phyloP scores from a whole-genome alignment of 768 basidiomycete species.

The Favolaschia claudopus region DNA sequence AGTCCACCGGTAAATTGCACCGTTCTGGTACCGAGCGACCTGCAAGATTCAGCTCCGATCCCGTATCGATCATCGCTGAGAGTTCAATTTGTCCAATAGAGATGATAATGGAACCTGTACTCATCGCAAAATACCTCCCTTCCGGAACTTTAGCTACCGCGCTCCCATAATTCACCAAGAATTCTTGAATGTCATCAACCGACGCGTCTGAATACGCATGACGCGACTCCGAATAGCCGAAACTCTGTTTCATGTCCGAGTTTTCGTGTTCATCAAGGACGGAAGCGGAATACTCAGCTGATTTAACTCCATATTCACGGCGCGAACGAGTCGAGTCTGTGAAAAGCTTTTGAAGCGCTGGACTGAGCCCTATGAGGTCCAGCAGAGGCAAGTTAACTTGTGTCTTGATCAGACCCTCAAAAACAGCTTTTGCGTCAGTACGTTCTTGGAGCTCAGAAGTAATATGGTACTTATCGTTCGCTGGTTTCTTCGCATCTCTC shows the following conservation, averaged over 20 bases:
- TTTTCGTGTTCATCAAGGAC: neutral
- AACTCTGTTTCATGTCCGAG: neutral
- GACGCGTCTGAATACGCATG: neutral
- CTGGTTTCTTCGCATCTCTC: slow-evolving; percentile 2
- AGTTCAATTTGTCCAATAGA: neutral
- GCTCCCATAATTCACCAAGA: neutral
- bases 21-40: neutral
- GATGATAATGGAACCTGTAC: neutral
- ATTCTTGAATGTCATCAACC: neutral
- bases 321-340: neutral
- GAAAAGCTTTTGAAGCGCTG: slow-evolving; percentile 10
- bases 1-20: slow-evolving; percentile 4
- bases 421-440: neutral
- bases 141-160: neutral
- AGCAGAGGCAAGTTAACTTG: neutral
- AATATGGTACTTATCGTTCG: slow-evolving; percentile 4
- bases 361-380: slow-evolving; percentile 1
- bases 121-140: slow-evolving; percentile 5
- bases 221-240: neutral
- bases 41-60: slow-evolving; percentile 4
- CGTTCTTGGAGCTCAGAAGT: slow-evolving; percentile 12
- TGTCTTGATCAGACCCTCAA: neutral
- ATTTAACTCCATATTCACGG: slow-evolving; percentile 4
- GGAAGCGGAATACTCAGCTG: slow-evolving; percentile 5
- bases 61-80: neutral